These are phyloP conservation scores for Achaetomiella virescens DNA, from an alignment of 495 filamentous ascomycete species.

Conservation along the genomic window DNA sequence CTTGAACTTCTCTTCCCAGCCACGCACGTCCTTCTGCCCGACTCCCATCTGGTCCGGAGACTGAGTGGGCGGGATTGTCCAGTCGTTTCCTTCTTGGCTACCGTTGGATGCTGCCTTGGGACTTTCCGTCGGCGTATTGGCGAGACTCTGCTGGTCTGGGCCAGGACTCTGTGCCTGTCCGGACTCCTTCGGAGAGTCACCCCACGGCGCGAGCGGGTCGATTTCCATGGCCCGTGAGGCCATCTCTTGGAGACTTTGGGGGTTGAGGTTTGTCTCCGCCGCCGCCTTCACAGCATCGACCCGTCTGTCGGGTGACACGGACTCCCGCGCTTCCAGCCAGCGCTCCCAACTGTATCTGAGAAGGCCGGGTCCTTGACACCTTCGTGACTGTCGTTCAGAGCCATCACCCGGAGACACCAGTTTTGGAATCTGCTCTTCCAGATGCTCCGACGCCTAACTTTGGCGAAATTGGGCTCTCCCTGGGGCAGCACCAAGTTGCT, in stretches of 20 bases:
- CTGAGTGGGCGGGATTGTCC: slow-evolving; percentile 6
- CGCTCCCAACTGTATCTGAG: slow-evolving; percentile 17
- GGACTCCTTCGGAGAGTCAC: background rate
- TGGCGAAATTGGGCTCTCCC: background rate
- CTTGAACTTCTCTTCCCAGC: slow-evolving; percentile 17
- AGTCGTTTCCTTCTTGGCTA: slow-evolving; percentile 5
- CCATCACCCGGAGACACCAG: slow-evolving; percentile 18
- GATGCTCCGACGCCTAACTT: background rate
- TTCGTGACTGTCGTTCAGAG: slow-evolving; percentile 12
- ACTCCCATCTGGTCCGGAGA: slow-evolving; percentile 6
- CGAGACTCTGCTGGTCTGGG: background rate
- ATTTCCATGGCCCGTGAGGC: background rate
- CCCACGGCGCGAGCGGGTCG: background rate
- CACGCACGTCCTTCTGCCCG: slow-evolving; percentile 2
- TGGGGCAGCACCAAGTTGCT: slow-evolving; percentile 11
- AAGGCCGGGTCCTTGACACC: slow-evolving; percentile 9
- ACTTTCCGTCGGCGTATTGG: background rate
- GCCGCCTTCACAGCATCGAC: background rate
- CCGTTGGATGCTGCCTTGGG: background rate
- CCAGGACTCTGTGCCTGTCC: background rate
- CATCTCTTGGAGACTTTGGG: slow-evolving; percentile 2
- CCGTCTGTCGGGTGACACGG: background rate
- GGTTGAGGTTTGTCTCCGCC: background rate
- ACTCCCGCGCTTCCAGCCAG: slow-evolving; percentile 15
- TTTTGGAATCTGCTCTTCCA: slow-evolving; percentile 15